These are phyloP conservation scores for Aegle marmelos DNA, from an alignment of 345 rosid species.

Conservation along the genomic window DNA sequence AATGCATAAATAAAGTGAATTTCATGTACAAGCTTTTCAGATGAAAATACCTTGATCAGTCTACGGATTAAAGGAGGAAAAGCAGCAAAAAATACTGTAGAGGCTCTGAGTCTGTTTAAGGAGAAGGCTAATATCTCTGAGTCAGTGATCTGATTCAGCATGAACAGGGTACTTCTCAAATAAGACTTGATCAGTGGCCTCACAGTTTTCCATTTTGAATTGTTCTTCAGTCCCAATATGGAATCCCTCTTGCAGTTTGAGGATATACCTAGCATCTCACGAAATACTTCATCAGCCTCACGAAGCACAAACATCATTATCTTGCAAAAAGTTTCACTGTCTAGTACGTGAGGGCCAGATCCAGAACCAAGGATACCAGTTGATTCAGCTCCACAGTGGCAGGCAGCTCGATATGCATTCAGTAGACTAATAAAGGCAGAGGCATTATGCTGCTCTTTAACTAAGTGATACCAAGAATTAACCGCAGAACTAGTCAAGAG, in stretches of 20 bases:
- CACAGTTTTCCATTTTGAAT: conserved; percentile 60
- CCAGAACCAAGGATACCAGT: conserved; percentile 22
- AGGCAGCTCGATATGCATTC: conserved; percentile 80
- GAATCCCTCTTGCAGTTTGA: conserved; percentile 51
- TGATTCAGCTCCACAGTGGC: conserved; percentile 65
- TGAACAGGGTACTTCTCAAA: conserved; percentile 67
- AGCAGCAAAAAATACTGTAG: conserved; percentile 52
- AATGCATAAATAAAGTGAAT: background rate
- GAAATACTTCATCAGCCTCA: conserved; percentile 64
- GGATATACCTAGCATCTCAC: conserved; percentile 54
- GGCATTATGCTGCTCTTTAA: conserved; percentile 50
- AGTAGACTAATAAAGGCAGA: conserved; percentile 57
- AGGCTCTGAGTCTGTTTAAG: conserved; percentile 54
- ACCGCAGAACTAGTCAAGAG: conserved; percentile 46
- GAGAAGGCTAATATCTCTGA: conserved; percentile 56
- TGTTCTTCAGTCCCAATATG: conserved; percentile 63
- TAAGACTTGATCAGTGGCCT: conserved; percentile 76
- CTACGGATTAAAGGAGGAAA: conserved; percentile 61
- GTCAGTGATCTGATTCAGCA: conserved; percentile 64
- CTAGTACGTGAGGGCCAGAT: conserved; percentile 24
- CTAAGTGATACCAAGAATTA: conserved; percentile 43
- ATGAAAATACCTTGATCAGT: conserved; percentile 63
- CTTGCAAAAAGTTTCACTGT: conserved; percentile 47
- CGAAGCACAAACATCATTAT: conserved; percentile 57
- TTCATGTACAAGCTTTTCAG: background rate